Evolutionary conservation across 192 early-diverging fungal genomes (phyloP), one percentile per base, ranked within the genome.

Genomic region (Entomortierella parvispora): DNA sequence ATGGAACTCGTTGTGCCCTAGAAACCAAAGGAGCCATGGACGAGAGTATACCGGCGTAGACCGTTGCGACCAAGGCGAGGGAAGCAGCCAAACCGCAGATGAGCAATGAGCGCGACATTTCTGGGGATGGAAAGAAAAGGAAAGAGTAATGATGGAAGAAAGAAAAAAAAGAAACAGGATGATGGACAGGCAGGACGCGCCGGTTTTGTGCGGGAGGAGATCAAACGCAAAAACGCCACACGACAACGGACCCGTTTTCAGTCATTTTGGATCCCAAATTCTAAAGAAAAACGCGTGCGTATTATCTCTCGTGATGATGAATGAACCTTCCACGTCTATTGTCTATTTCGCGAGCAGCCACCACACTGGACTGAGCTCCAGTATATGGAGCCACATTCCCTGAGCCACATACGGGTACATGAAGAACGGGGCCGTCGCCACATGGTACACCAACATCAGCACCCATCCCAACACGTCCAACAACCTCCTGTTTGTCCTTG

Each of bases 381-480:
- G 49, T 22, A 76, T 22, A 12, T 40, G 29, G 33, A 62, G 31
- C 72, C 72, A 76, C 59, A 76, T 68, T 3, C 50, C 44, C 10
- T 58, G 43, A 7, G 25, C 61, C 15, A 48, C 37, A 44, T 76
- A 76, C 4, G 72, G 72, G 2, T 76, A 10, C 56, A 76, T 51
- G 25, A 76, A 76, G 9, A 76, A 60, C 3, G 72, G 72, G 4
- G 58, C 10, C 1, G 72, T 76, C 7, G 60, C 7, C 0, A 46
- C 26, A 54, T 76, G 72, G 26, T 43, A 67, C 12, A 29, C 17
- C 6, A 43, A 0, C 48, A 62, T 76, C 29, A 62, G 18, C n/a
- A 48, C 1, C 10, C 2, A 15, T 22, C 10, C n/a, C 37, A 29
- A 14, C 18, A 31, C 28, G 20, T 0, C 4, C 33, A 9, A 64